Evolutionary conservation across 2,329 filamentous ascomycete species (phyloP).

Genomic region (Cryphonectria parasitica): DNA sequence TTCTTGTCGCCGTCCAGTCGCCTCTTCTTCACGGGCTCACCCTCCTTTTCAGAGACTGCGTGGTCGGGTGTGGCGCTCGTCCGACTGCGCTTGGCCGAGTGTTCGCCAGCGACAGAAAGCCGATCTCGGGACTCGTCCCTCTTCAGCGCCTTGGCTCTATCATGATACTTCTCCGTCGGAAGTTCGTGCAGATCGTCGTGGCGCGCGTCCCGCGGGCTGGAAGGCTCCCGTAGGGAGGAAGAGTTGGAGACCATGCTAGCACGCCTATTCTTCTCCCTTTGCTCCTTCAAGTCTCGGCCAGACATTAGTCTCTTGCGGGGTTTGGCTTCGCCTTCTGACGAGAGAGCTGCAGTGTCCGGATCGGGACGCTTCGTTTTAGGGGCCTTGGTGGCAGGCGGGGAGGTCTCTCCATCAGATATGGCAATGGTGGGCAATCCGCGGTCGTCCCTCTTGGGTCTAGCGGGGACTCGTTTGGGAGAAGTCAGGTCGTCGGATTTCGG

Average conservation of each 20-base stretch:
- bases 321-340: constrained; percentile 63
- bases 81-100: constrained; percentile 60
- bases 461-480: constrained; percentile 55
- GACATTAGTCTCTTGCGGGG: constrained; percentile 67
- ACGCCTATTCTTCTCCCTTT: constrained; percentile 62
- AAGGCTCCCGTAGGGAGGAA: constrained; percentile 56
- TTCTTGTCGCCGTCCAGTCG: constrained; percentile 59
- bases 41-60: constrained; percentile 58
- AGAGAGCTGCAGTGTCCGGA: constrained; percentile 54
- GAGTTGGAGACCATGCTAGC: constrained; percentile 61
- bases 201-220: constrained; percentile 55
- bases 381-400: constrained; percentile 53
- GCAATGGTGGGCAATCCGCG: constrained; percentile 49
- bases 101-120: constrained; percentile 54
- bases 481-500: constrained; percentile 51
- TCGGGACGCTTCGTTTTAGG: constrained; percentile 58
- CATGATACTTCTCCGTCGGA: constrained; percentile 59
- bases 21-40: constrained; percentile 59
- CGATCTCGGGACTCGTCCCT: constrained; percentile 62
- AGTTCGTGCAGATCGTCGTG: constrained; percentile 56
- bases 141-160: constrained; percentile 64
- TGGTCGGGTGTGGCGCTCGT: constrained; percentile 61
- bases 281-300: constrained; percentile 63
- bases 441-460: constrained; percentile 60
- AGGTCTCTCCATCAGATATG: constrained; percentile 57